A percentile compares a stretch with the other conserved stretches of the same genome.
Conservation (phyloP, 148 eudicot genomes). For the Rhododendron williamsianum region DNA sequence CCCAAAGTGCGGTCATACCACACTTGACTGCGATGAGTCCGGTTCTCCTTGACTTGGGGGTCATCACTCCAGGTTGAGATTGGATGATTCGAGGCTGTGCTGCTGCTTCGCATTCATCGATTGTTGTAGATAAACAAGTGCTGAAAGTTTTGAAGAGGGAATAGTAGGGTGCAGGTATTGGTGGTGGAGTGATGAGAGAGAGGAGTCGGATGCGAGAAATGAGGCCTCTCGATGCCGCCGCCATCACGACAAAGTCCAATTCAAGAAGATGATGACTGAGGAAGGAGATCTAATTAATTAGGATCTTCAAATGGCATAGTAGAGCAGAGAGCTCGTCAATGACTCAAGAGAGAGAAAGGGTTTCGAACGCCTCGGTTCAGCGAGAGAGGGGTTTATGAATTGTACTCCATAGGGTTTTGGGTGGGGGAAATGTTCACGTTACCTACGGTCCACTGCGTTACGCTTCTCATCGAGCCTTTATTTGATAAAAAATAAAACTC, state of each 20-base stretch:
- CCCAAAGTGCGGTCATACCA: conserved; percentile 94
- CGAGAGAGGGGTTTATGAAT: neutral
- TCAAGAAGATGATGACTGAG: neutral
- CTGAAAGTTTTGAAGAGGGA: conserved; percentile 35
- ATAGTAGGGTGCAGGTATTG: conserved; percentile 4
- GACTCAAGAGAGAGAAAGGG: neutral
- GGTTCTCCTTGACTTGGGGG: conserved; percentile 55
- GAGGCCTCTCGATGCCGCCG: conserved; percentile 52
- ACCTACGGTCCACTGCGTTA: neutral
- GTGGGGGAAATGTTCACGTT: neutral
- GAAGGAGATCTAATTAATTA: neutral
- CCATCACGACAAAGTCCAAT: conserved; percentile 22
- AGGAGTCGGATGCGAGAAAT: conserved; percentile 43
- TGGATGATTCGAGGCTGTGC: conserved; percentile 41
- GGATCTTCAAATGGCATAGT: neutral
- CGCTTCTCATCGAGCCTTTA: neutral
- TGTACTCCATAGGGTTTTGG: conserved; percentile 9
- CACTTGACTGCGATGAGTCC: conserved; percentile 85
- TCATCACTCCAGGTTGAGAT: conserved; percentile 55
- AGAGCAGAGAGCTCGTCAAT: neutral
- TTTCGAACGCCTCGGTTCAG: neutral
- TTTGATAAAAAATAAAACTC: too few relatives aligned
- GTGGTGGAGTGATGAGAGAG: conserved; percentile 21
- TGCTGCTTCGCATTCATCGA: conserved; percentile 14
- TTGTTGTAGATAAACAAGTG: neutral